Base-by-base conservation (phyloP, 2,329 filamentous ascomycete genomes). In the Monilinia laxa region DNA sequence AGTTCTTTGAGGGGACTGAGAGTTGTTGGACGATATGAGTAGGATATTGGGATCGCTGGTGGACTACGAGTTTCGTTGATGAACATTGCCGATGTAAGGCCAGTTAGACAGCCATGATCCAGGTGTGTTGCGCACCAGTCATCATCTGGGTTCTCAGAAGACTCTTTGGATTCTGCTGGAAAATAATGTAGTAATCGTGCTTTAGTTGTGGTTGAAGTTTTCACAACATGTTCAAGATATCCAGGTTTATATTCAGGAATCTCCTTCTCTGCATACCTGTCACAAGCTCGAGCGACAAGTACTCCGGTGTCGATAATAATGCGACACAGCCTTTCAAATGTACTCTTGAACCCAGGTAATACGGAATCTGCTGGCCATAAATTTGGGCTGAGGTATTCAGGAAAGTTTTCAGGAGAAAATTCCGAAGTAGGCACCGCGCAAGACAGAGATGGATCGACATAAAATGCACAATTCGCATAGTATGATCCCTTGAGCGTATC, bases 31-130 rank as follows among this genome's bases (percentile, higher is more conserved):
- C 68, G 70, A 47, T 70, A 73, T 20, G 71, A 66, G 59, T 75
- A 73, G 6, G 47, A 64, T 28, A 75, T 69, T 10, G 79, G 75
- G n/a, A 77, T 68, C 25, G 65, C 64, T 53, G 79, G 78, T 7
- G 76, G 68, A 38, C 80, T 73, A 12, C 76, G 76, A 0, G 79
- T 79, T 79, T 98, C 94, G 75, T 98, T 92, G 69, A 98, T 84
- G 78, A 96, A 98, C 93, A 98, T 97, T 72, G 94, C 93, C 2
- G 90, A 94, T 0, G 95, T 99, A 45, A 99, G 83, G 18, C 93
- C 94, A 0, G 95, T 99, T 42, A 99, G 83, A 76, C 94, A 98
- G 54, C 95, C 93, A 74, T 97, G 93, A 78, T 98, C 94, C 66
- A 95, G 82, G 77, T 95, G 91, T 1, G 90, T 92, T 4, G 93